Conservation (phyloP, 345 rosid species). For the Brassica rapa region DNA sequence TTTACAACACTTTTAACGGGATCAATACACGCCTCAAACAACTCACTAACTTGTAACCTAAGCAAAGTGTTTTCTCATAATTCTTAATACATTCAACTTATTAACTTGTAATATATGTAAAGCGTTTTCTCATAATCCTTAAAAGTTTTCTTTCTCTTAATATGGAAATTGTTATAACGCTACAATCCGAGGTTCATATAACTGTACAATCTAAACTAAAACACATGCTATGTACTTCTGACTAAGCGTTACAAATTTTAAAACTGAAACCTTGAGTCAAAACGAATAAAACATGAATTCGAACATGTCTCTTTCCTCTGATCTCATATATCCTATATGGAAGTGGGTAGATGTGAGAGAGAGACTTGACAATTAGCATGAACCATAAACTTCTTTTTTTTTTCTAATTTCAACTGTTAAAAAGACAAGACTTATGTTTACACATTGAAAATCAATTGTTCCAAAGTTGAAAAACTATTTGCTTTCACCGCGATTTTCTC, state of each 20-base stretch:
- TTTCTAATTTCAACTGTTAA: slow-evolving; percentile 22
- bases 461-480: slow-evolving; percentile 11
- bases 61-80: not conserved
- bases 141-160: not conserved
- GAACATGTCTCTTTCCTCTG: not conserved
- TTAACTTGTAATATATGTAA: not conserved
- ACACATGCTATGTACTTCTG: not conserved
- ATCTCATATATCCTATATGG: not conserved
- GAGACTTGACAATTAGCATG: slow-evolving; percentile 22
- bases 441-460: slow-evolving; percentile 13
- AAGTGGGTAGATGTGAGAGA: slow-evolving; percentile 17
- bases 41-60: not conserved
- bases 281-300: not conserved
- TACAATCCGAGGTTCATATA: not conserved
- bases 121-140: not conserved
- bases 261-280: not conserved
- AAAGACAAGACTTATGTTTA: slow-evolving; percentile 26
- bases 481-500: slow-evolving; percentile 39
- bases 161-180: not conserved
- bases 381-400: not conserved
- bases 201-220: not conserved
- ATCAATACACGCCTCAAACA: not conserved
- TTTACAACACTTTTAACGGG: not conserved
- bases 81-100: not conserved
- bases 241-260: not conserved